Conservation (phyloP, 768 basidiomycete genomes). For the Leccinum truebloodii region DNA sequence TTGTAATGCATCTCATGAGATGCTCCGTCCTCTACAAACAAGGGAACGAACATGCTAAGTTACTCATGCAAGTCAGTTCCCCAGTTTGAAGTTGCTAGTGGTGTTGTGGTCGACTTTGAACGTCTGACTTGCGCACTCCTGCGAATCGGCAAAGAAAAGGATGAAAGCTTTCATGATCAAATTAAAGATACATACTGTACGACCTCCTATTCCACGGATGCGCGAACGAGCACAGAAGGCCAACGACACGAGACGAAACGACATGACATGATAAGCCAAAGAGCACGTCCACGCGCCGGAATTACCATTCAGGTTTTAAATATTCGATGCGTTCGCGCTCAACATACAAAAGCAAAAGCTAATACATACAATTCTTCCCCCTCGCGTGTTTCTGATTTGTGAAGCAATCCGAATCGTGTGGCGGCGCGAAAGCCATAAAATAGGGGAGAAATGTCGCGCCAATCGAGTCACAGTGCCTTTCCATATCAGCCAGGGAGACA, state of each 20-base stretch:
- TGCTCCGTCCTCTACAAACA: neutral
- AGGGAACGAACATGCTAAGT: neutral
- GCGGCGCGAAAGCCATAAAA: no score
- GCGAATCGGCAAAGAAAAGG: no score
- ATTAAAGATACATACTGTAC: neutral
- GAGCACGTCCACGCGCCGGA: no score
- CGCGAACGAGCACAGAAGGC: no score
- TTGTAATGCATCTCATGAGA: neutral
- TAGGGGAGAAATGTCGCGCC: no score
- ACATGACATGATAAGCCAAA: no score
- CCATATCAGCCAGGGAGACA: neutral
- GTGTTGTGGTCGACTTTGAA: neutral
- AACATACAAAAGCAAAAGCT: neutral
- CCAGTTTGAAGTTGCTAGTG: neutral
- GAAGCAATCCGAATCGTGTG: no score
- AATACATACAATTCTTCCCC: no score
- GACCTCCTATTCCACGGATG: neutral
- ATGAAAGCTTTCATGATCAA: no score
- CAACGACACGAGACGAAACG: neutral
- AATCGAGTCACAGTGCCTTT: no score
- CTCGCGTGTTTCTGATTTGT: neutral
- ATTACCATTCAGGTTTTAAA: neutral
- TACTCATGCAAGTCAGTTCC: neutral
- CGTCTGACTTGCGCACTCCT: neutral
- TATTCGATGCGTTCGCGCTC: neutral